These are phyloP conservation scores for Plasmodium blacklocki DNA, from an alignment of 169 alveolate species.

Conservation along the genomic window DNA sequence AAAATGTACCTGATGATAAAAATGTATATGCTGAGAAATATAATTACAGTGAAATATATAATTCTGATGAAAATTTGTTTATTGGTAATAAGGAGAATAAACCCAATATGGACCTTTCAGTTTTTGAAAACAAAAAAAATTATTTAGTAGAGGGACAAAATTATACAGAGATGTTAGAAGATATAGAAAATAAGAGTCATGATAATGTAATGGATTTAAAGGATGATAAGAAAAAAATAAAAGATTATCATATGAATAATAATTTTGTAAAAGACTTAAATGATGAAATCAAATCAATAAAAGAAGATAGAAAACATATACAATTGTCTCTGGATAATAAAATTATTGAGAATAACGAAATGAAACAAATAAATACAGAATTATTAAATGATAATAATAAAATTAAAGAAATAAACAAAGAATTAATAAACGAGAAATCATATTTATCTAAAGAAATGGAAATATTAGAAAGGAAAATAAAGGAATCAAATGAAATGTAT, in stretches of 20 bases:
- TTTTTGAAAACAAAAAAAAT: too few relatives aligned
- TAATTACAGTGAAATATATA: background rate
- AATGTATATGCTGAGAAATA: background rate
- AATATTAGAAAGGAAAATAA: constrained; percentile 11
- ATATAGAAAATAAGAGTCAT: too few relatives aligned
- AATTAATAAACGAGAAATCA: constrained; percentile 13
- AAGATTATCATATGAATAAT: constrained; percentile 4
- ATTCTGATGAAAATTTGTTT: background rate
- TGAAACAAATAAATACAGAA: constrained; percentile 5
- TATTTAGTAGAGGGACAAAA: too few relatives aligned
- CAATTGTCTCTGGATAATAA: too few relatives aligned
- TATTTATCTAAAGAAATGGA: constrained; percentile 28
- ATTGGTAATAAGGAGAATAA: too few relatives aligned
- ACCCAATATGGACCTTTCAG: too few relatives aligned
- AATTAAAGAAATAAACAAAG: constrained; percentile 10
- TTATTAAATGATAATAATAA: constrained; percentile 23
- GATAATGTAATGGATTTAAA: background rate
- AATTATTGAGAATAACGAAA: constrained; percentile 1
- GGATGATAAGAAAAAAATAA: constrained; percentile 7
- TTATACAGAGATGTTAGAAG: too few relatives aligned
- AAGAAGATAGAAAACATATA: background rate
- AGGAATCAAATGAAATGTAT: constrained; percentile 31
- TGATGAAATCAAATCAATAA: constrained; percentile 14
- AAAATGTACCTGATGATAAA: background rate
- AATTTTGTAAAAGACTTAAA: constrained; percentile 19